Evolutionary conservation across 192 early-diverging fungal genomes (phyloP).

Genomic region (Pilaira anomala): DNA sequence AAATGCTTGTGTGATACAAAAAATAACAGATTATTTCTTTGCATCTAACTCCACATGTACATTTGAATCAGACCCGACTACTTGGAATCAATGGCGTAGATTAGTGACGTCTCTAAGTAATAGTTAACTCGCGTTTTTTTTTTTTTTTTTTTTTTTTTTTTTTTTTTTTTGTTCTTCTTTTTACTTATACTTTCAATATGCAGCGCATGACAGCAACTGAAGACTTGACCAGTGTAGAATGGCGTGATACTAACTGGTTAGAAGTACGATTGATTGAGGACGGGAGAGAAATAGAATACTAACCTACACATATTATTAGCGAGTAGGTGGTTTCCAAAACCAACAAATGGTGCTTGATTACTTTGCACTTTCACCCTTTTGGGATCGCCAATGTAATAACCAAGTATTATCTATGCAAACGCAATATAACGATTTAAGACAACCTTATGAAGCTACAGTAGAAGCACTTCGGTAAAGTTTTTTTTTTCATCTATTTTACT

Average conservation of each 20-base stretch:
- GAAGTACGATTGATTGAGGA: slow-evolving; percentile 19
- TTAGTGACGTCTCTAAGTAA: too few species aligned
- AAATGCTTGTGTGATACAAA: too few species aligned
- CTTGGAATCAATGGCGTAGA: too few species aligned
- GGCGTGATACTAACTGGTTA: slow-evolving; percentile 61
- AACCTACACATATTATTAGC: slow-evolving; percentile 24
- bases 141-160: neutral
- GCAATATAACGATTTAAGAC: slow-evolving; percentile 70
- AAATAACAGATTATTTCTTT: too few species aligned
- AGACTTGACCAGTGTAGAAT: slow-evolving; percentile 60
- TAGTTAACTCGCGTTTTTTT: too few species aligned
- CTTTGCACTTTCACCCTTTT: slow-evolving; percentile 79
- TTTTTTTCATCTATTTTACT: neutral
- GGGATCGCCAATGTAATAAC: slow-evolving; percentile 78
- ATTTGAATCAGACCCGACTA: too few species aligned
- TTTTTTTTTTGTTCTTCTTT: neutral
- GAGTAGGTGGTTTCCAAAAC: slow-evolving; percentile 62
- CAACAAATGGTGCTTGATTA: slow-evolving; percentile 77
- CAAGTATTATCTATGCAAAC: slow-evolving; percentile 79
- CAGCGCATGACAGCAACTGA: slow-evolving; percentile 28
- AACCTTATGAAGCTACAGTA: slow-evolving; percentile 42
- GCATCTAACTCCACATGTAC: too few species aligned
- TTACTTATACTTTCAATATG: slow-evolving; percentile 10
- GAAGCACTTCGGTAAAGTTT: slow-evolving; percentile 33
- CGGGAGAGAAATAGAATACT: neutral